Base-by-base conservation (phyloP, 306 rosid genomes). In the Macrotyloma uniflorum region DNA sequence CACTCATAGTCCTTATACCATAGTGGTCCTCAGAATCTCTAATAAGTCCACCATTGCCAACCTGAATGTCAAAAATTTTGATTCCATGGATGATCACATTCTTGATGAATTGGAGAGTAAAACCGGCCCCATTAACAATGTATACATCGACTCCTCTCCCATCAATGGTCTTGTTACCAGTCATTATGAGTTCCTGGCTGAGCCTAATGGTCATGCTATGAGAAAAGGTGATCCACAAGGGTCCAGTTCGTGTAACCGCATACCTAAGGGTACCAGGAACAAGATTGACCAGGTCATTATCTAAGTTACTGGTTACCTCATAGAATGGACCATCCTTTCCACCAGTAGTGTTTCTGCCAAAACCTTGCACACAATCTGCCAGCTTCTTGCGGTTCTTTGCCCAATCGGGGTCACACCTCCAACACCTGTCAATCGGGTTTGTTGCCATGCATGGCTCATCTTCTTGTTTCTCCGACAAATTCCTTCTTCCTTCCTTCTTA, bases 391-490 rank as follows among this genome's bases (percentile, higher is more conserved):
- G 87, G 80, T 92, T 76, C 0, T 46, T 6, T 26, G 79, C 92
- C 98, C 97, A 94, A 7, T 92, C 72, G 12, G 83, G 80, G 66
- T 90, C 89, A 22, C 97, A 94, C 78, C 97, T 88, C 97, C 98
- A 94, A 81, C 98, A 94, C 12, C 83, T 74, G 16, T 94, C 98
- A 8, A 94, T 92, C 33, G 97, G 97, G 72, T 94, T 94, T 51
- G 96, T 88, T 23, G 93, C 89, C 71, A 0, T 0, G 84, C 97
- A 94, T 20, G 70, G 36, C 5, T 89, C 93, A 0, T 0, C 1
- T 42, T 3, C 1, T 86, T 5, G 2, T 14, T 13, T 38, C 8
- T 50, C 79, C 38, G 2, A 1, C 71, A 92, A 62, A 14, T 57
- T 45, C 76, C 94, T 89, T 71, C 97, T 69, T 19, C 80, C 83